Conservation (phyloP, 2,329 filamentous ascomycete genomes). For the Exophiala viscosa region DNA sequence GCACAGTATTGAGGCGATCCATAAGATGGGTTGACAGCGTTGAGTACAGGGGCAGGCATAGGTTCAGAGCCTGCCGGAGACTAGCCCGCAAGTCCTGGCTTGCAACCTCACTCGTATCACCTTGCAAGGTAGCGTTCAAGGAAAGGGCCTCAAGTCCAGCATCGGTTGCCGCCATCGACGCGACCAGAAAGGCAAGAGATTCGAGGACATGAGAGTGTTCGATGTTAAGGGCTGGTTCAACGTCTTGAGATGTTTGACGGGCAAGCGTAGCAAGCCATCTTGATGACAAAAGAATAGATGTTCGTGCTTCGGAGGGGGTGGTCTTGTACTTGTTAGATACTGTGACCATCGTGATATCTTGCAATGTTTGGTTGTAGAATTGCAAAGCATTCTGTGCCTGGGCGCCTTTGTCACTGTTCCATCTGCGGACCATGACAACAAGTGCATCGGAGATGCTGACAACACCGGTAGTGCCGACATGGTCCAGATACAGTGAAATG, state of each 20-base stretch:
- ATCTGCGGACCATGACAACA: constrained; percentile 18
- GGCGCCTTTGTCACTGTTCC: constrained; percentile 10
- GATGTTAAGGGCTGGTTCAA: constrained; percentile 1
- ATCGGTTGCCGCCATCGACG: constrained; percentile 19
- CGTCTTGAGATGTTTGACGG: constrained; percentile 4
- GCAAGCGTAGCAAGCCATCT: constrained; percentile 21
- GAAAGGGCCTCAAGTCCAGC: constrained; percentile 20
- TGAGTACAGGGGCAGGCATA: constrained; percentile 16
- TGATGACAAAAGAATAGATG: constrained; percentile 14
- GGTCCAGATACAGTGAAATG: constrained; percentile 25
- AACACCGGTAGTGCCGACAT: constrained; percentile 14
- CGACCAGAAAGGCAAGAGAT: constrained; percentile 20
- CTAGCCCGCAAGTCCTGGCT: constrained; percentile 6
- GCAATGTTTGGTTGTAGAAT: constrained; percentile 16
- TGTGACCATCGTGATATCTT: constrained; percentile 22
- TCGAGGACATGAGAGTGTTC: constrained; percentile 15
- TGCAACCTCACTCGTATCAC: background rate
- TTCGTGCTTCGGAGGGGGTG: constrained; percentile 3
- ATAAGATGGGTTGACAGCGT: constrained; percentile 23
- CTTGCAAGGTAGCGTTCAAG: background rate
- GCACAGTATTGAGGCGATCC: constrained; percentile 20
- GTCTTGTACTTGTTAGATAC: constrained; percentile 17
- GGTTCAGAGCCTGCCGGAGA: constrained; percentile 16
- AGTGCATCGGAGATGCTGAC: constrained; percentile 20
- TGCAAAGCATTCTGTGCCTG: background rate